Evolutionary conservation across 768 basidiomycete genomes (phyloP), one percentile per base, ranked within the genome.

Genomic region (Cystobasidium ongulense): DNA sequence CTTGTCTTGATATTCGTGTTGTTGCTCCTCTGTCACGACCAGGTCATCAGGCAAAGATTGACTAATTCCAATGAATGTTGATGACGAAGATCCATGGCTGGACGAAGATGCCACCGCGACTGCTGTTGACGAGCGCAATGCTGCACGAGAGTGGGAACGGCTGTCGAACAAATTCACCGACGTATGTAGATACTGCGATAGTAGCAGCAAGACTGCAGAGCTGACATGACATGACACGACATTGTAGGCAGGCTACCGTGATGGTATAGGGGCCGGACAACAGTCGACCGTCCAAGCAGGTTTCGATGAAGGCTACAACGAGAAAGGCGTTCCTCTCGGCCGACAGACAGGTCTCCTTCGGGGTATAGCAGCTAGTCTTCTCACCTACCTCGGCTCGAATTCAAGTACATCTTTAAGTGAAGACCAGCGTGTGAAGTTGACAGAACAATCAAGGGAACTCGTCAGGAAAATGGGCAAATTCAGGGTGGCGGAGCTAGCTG

Each of bases 191-290:
- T n/a, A n/a, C n/a, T n/a, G n/a, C n/a, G n/a, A n/a, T n/a, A n/a
- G n/a, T n/a, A n/a, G n/a, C n/a, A n/a, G n/a, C n/a, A n/a, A n/a
- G n/a, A n/a, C 15, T 33, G 57, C 36, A 31, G 29, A 8, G 57
- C 7, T n/a, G 10, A 57, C n/a, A 25, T 57, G 54, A 7, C 54
- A 25, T n/a, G 13, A 13, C 54, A 25, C 31, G n/a, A 7, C 54
- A 61, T 23, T 27, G 10, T 63, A 96, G 95, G 87, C 87, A 21
- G 95, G 95, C 1, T 97, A 97, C 79, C 87, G 95, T n/a, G 94
- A 97, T 82, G 95, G 95, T 5, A 95, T 98, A 77, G 90, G 88
- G 0, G 87, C 89, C 2, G 95, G 95, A 1, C 98, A 97, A 80
- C 89, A 94, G 80, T 84, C 86, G 0, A 88, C 88, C 1, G 84